Conservation (phyloP, 495 filamentous ascomycete genomes). For the Penicillium antarcticum region DNA sequence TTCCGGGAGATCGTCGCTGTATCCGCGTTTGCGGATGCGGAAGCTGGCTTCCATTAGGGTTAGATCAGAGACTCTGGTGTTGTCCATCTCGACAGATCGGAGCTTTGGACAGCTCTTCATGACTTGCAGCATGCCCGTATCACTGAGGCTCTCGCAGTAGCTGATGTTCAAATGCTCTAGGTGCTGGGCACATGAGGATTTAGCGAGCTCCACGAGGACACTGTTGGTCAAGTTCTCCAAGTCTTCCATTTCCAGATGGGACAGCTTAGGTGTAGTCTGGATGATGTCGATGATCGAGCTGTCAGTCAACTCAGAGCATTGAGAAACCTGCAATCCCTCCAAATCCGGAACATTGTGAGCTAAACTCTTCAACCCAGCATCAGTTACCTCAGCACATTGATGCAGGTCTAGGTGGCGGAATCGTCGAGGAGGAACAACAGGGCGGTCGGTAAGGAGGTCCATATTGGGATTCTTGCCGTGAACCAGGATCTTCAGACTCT, state of each 20-base stretch:
- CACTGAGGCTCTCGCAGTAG: conserved; percentile 83
- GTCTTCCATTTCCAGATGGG: conserved; percentile 89
- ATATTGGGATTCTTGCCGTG: conserved; percentile 70
- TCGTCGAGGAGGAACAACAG: conserved; percentile 72
- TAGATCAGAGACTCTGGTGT: conserved; percentile 85
- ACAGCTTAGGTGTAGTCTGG: conserved; percentile 68
- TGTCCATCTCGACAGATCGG: conserved; percentile 80
- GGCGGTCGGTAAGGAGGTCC: conserved; percentile 71
- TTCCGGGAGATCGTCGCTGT: conserved; percentile 46
- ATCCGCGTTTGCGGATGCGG: conserved; percentile 65
- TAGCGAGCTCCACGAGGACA: conserved; percentile 67
- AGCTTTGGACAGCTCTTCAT: conserved; percentile 71
- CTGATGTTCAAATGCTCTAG: conserved; percentile 84
- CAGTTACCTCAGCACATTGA: conserved; percentile 70
- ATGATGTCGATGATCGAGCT: conserved; percentile 68
- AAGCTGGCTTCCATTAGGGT: conserved; percentile 82
- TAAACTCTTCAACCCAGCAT: conserved; percentile 61
- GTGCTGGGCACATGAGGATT: conserved; percentile 62
- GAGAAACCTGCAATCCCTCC: conserved; percentile 75
- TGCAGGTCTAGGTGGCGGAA: conserved; percentile 84
- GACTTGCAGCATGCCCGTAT: conserved; percentile 79
- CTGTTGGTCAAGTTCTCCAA: conserved; percentile 72
- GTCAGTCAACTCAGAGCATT: conserved; percentile 70
- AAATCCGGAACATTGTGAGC: conserved; percentile 74
- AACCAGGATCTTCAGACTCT: conserved; percentile 65